Evolutionary conservation across 176 grass and related monocot species (phyloP).

Genomic region (Juncus effusus): DNA sequence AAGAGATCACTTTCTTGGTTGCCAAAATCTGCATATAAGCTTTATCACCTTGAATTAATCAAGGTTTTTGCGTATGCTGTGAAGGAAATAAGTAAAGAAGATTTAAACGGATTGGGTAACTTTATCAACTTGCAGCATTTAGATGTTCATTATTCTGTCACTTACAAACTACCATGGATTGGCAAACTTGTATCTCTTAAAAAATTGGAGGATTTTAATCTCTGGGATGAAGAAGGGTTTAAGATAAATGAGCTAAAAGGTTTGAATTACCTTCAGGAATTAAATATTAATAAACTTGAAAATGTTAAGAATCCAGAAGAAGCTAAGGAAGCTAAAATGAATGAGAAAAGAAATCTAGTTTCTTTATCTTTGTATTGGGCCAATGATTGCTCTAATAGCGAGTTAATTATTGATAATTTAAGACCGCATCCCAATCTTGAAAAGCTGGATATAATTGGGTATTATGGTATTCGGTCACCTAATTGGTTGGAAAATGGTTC

Average conservation of each 20-base stretch:
- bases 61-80: neutral
- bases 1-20: neutral
- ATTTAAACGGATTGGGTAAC: neutral
- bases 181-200: constrained; percentile 27
- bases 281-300: constrained; percentile 19
- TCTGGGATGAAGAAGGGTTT: constrained; percentile 6
- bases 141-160: constrained; percentile 3
- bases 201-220: constrained; percentile 17
- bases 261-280: neutral
- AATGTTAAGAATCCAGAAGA: constrained; percentile 14
- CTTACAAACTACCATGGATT: neutral
- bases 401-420: constrained; percentile 16
- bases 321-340: constrained; percentile 21
- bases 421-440: constrained; percentile 26
- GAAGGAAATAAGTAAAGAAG: neutral
- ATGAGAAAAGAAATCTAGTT: constrained; percentile 6
- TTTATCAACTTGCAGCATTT: constrained; percentile 16
- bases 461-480: constrained; percentile 12
- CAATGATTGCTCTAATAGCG: constrained; percentile 7
- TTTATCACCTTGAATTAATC: constrained; percentile 30
- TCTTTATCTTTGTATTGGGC: constrained; percentile 29
- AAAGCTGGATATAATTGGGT: constrained; percentile 9
- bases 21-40: neutral
- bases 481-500: constrained; percentile 26
- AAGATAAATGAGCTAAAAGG: constrained; percentile 10